Conservation (phyloP, 495 filamentous ascomycete genomes). For the Bryoglossum gracile region DNA sequence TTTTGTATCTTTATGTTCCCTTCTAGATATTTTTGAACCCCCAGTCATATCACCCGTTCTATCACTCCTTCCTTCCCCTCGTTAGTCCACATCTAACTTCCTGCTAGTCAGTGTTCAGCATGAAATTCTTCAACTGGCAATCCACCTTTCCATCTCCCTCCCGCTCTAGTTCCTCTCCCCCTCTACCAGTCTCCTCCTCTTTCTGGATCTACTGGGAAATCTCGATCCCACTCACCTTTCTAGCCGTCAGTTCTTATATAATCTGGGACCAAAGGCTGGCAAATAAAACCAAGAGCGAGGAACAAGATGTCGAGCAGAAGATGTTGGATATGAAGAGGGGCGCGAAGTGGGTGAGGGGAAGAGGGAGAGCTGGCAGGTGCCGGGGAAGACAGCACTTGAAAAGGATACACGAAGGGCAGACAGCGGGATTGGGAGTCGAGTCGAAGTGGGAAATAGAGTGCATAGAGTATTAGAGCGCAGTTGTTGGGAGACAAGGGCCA, state of each 20-base stretch:
- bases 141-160: neutral
- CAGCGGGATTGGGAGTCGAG: no score
- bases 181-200: slow-evolving; percentile 35
- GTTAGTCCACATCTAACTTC: neutral
- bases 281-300: slow-evolving; percentile 33
- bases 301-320: slow-evolving; percentile 39
- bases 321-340: no score
- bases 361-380: no score
- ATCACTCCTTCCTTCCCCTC: neutral
- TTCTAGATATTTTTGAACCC: no score
- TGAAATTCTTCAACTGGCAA: slow-evolving; percentile 47
- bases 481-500: no score
- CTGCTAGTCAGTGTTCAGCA: slow-evolving; percentile 39
- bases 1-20: slow-evolving; percentile 35
- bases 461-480: no score
- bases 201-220: slow-evolving; percentile 50
- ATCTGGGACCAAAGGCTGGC: slow-evolving; percentile 38
- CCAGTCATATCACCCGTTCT: no score
- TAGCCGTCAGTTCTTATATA: slow-evolving; percentile 38
- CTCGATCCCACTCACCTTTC: slow-evolving; percentile 38
- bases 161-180: no score
- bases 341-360: no score
- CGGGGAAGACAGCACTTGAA: no score
- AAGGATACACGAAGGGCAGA: no score
- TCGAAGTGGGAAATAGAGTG: no score